Conservation (phyloP, 2,329 filamentous ascomycete genomes). For the Colletotrichum sp. region DNA sequence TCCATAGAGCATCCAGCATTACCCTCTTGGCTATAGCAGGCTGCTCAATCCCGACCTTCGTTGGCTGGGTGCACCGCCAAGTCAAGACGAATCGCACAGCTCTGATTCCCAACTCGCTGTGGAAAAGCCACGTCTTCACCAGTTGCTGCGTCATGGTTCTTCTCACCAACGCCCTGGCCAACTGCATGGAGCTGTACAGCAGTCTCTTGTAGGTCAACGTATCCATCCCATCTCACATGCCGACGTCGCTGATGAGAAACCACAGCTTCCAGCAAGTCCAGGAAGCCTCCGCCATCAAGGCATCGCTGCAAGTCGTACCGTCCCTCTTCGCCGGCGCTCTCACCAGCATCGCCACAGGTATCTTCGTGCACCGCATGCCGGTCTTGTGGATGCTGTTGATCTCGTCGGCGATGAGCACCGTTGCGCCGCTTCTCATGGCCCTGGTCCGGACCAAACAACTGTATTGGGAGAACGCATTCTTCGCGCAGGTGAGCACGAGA, state of each 20-base stretch:
- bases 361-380: conserved; percentile 37
- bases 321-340: conserved; percentile 36
- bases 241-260: neutral
- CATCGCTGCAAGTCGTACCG: conserved; percentile 45
- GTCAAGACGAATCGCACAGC: neutral
- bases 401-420: conserved; percentile 37
- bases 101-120: conserved; percentile 59
- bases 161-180: conserved; percentile 43
- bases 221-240: neutral
- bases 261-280: conserved; percentile 49
- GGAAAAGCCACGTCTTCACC: conserved; percentile 56
- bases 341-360: conserved; percentile 36
- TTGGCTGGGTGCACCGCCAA: neutral
- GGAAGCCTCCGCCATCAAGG: conserved; percentile 37
- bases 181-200: conserved; percentile 45
- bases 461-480: conserved; percentile 47
- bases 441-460: conserved; percentile 42
- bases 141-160: conserved; percentile 51
- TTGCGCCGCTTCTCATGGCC: conserved; percentile 52
- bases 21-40: neutral
- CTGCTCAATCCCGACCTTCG: neutral
- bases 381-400: conserved; percentile 32
- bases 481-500: conserved; percentile 28
- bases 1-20: neutral
- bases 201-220: conserved; percentile 41